Evolutionary conservation across 306 rosid genomes (phyloP).

Genomic region (Prunus mume): DNA sequence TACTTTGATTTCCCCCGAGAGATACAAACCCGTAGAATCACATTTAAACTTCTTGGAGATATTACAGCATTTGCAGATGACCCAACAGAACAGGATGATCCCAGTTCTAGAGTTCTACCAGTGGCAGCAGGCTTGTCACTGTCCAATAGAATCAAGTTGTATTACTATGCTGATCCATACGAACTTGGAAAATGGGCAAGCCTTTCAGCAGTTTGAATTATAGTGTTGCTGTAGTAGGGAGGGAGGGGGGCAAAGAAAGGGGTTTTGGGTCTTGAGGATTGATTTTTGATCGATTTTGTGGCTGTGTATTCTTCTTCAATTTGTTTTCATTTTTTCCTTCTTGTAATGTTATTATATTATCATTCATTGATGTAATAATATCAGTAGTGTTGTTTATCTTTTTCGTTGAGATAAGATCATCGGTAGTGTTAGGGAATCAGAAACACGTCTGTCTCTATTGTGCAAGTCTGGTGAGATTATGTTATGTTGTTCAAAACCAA

Average conservation of each 20-base stretch:
- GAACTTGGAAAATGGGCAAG: conserved; percentile 98
- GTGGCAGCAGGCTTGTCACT: conserved; percentile 75
- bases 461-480: conserved; percentile 2
- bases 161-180: conserved; percentile 79
- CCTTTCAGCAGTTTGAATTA: conserved; percentile 66
- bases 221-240: not conserved
- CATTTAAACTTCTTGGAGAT: conserved; percentile 84
- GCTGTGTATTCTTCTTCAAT: conserved; percentile 21
- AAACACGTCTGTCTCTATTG: not conserved
- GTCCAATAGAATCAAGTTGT: conserved; percentile 71
- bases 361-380: conserved; percentile 35
- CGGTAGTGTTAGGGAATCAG: not conserved
- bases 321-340: not conserved
- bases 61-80: conserved; percentile 80
- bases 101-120: conserved; percentile 43
- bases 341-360: conserved; percentile 32
- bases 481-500: not conserved
- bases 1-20: conserved; percentile 84
- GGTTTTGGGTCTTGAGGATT: conserved; percentile 10
- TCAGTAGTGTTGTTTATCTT: not conserved
- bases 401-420: not conserved
- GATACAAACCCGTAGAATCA: conserved; percentile 65
- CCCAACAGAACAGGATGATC: conserved; percentile 76
- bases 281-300: conserved; percentile 31
- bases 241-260: not conserved